Evolutionary conservation across 208 protist genomes (phyloP).

Genomic region (Leishmania gerbilli): DNA sequence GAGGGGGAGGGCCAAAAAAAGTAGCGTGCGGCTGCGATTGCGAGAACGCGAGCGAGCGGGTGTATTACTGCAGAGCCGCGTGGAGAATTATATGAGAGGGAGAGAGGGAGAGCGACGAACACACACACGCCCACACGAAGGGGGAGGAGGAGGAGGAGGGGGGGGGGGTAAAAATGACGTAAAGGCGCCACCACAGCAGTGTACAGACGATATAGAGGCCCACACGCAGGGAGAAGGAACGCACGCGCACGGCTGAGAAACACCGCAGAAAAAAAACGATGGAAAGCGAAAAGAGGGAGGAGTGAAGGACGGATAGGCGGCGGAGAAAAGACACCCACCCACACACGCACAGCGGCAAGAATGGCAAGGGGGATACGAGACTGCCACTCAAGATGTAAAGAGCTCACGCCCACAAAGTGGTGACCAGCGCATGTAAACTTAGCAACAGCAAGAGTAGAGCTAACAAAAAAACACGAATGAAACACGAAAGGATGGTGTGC

Average conservation of each 20-base stretch:
- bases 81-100: neutral
- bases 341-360: neutral
- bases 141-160: neutral
- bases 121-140: neutral
- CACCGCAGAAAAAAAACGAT: neutral
- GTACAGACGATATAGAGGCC: neutral
- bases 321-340: neutral
- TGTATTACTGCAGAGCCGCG: neutral
- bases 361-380: neutral
- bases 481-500: neutral
- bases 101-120: neutral
- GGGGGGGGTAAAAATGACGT: neutral
- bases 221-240: neutral
- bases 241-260: neutral
- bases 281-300: neutral
- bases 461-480: neutral
- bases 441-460: neutral
- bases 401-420: neutral
- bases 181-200: neutral
- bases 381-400: neutral
- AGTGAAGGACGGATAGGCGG: too few relatives aligned
- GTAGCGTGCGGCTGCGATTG: neutral
- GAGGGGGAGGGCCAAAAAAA: neutral
- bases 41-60: neutral
- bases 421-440: neutral